Percentiles rank a stretch among this genome's conserved stretches.
Conservation (phyloP, 164 flowering plant species). For the Stephania cephalantha region DNA sequence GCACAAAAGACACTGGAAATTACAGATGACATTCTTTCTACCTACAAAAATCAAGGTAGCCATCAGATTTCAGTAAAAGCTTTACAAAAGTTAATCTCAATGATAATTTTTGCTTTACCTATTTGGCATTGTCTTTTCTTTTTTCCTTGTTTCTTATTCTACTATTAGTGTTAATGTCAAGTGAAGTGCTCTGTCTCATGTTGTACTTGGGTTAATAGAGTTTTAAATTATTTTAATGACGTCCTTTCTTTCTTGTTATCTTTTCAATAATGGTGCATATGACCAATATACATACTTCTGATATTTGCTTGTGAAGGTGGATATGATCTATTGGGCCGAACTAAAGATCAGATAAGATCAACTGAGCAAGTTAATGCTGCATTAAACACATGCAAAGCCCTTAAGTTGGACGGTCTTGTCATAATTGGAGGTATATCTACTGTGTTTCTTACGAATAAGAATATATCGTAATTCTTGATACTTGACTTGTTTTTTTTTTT, state of each 20-base stretch:
- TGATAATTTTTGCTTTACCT: neutral
- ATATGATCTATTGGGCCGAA: conserved; percentile 91
- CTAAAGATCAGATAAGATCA: conserved; percentile 94
- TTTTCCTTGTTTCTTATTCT: neutral
- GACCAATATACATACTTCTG: neutral
- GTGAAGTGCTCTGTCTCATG: neutral
- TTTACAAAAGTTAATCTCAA: neutral
- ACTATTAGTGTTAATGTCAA: neutral
- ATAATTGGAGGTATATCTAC: conserved; percentile 77
- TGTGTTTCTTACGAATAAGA: neutral
- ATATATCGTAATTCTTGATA: neutral
- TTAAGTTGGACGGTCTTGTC: conserved; percentile 91
- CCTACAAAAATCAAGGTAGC: conserved; percentile 94
- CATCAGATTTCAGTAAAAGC: neutral
- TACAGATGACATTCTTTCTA: conserved; percentile 67
- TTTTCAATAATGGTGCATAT: neutral
- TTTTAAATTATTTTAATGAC: neutral
- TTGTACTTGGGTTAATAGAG: neutral
- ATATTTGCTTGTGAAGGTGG: conserved; percentile 57
- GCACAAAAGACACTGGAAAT: conserved; percentile 88
- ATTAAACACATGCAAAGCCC: conserved; percentile 63
- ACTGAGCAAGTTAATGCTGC: conserved; percentile 98
- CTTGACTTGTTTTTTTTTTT: too few species aligned
- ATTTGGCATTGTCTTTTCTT: neutral
- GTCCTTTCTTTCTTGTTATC: neutral